A percentile compares a stretch with the other conserved stretches of the same genome.
Evolutionary conservation across 2,329 filamentous ascomycete species (phyloP).

Genomic region (Calonectria crousiana): DNA sequence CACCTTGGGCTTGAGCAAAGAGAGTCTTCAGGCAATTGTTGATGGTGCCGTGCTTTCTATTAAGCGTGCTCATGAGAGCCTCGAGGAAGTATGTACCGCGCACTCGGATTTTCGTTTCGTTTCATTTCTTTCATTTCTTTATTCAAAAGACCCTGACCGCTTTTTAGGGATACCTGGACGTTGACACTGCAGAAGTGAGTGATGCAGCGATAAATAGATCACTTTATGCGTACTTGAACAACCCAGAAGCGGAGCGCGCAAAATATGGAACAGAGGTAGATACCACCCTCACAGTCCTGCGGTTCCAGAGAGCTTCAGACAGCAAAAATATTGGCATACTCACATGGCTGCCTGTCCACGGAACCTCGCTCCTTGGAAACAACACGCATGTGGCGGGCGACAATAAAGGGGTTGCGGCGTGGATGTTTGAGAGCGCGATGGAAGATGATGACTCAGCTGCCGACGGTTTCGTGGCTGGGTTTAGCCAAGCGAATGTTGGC

Average conservation of each 20-base stretch:
- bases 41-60: slow-evolving; percentile 88
- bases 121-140: too few relatives aligned
- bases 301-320: slow-evolving; percentile 80
- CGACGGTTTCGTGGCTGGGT: slow-evolving; percentile 85
- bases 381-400: slow-evolving; percentile 94
- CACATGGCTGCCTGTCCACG: slow-evolving; percentile 93
- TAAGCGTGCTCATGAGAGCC: slow-evolving; percentile 75
- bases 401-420: slow-evolving; percentile 94
- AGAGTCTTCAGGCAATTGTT: slow-evolving; percentile 91
- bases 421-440: slow-evolving; percentile 82
- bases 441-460: slow-evolving; percentile 65
- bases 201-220: slow-evolving; percentile 92
- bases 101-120: background rate
- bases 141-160: background rate
- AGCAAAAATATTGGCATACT: slow-evolving; percentile 83
- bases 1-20: slow-evolving; percentile 84
- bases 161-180: slow-evolving; percentile 72
- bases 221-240: slow-evolving; percentile 87
- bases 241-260: slow-evolving; percentile 80
- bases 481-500: slow-evolving; percentile 91
- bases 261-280: slow-evolving; percentile 70
- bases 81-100: slow-evolving; percentile 56
- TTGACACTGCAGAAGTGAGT: slow-evolving; percentile 76
- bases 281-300: slow-evolving; percentile 78
- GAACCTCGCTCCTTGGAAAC: slow-evolving; percentile 90